phyloP scores from a whole-genome alignment of 495 filamentous ascomycete species.

The Podospora tetraspora region DNA sequence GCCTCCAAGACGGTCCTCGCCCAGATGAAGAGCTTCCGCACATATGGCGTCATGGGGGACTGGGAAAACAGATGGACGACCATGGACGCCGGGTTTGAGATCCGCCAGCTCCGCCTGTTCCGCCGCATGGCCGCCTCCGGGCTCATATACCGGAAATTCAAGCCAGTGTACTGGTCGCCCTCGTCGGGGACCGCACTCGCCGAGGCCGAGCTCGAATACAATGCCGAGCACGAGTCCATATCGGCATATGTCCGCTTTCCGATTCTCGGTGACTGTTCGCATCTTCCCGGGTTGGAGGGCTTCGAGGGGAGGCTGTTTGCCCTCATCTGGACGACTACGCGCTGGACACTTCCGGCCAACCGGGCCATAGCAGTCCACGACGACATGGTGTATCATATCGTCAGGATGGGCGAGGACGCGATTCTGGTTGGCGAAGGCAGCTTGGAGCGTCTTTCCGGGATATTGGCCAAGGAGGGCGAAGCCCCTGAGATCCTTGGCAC shows the following conservation, averaged over 20 bases:
- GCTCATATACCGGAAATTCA: slow-evolving; percentile 79
- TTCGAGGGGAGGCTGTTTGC: slow-evolving; percentile 51
- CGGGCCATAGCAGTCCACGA: slow-evolving; percentile 74
- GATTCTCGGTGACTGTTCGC: slow-evolving; percentile 48
- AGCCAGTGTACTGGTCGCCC: slow-evolving; percentile 96
- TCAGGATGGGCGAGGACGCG: slow-evolving; percentile 52
- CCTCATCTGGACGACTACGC: slow-evolving; percentile 95
- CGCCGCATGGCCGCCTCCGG: slow-evolving; percentile 77
- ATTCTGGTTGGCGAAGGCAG: slow-evolving; percentile 58
- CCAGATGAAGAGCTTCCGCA: slow-evolving; percentile 77
- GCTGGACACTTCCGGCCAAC: slow-evolving; percentile 96
- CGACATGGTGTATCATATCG: slow-evolving; percentile 66
- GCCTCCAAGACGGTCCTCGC: slow-evolving; percentile 67
- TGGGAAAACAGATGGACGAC: slow-evolving; percentile 92
- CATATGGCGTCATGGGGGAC: slow-evolving; percentile 88
- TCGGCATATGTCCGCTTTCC: slow-evolving; percentile 81
- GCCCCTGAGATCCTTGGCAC: slow-evolving; percentile 47
- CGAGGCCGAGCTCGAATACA: slow-evolving; percentile 94
- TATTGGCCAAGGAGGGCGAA: slow-evolving; percentile 23
- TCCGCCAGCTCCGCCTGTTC: slow-evolving; percentile 80
- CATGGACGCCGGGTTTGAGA: slow-evolving; percentile 84
- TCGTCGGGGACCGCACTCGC: slow-evolving; percentile 86
- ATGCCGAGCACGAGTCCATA: slow-evolving; percentile 72
- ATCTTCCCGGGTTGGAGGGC: slow-evolving; percentile 30
- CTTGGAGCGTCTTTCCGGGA: slow-evolving; percentile 42